phyloP scores from a whole-genome alignment of 257 asterid species.

The Lantana camara region DNA sequence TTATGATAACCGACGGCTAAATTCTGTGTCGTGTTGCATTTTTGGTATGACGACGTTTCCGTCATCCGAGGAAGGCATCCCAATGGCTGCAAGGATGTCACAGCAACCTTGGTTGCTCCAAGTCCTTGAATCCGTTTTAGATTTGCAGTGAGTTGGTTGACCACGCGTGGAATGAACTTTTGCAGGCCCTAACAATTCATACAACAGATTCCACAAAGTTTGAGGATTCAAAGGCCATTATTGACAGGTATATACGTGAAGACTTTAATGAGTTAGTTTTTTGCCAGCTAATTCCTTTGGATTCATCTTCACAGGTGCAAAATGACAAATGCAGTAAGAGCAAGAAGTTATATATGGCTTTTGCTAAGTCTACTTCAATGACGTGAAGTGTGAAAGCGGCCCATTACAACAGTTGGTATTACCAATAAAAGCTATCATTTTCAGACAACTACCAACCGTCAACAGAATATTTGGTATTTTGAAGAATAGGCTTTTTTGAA shows the following conservation, averaged over 20 bases:
- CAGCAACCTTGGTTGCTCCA: slow-evolving; percentile 65
- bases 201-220: not conserved
- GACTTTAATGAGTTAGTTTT: not conserved
- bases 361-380: slow-evolving; percentile 8
- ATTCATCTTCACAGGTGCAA: not conserved
- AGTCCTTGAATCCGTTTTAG: slow-evolving; percentile 38
- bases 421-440: not conserved
- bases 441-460: no score
- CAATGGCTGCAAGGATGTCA: slow-evolving; percentile 63
- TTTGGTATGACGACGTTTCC: slow-evolving; percentile 39
- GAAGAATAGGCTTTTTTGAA: not conserved
- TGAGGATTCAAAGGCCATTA: no score
- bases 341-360: not conserved
- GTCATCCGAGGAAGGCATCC: slow-evolving; percentile 87
- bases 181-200: slow-evolving; percentile 64
- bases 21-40: slow-evolving; percentile 66
- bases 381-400: not conserved
- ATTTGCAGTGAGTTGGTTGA: slow-evolving; percentile 54
- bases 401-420: not conserved
- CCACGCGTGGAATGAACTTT: slow-evolving; percentile 52
- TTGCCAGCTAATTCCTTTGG: slow-evolving; percentile 25
- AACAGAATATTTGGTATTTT: not conserved
- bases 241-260: not conserved
- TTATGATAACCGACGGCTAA: slow-evolving; percentile 59
- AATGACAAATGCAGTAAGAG: not conserved